phyloP scores from a whole-genome alignment of 305 asterid species.

The Ilex paraguariensis region DNA sequence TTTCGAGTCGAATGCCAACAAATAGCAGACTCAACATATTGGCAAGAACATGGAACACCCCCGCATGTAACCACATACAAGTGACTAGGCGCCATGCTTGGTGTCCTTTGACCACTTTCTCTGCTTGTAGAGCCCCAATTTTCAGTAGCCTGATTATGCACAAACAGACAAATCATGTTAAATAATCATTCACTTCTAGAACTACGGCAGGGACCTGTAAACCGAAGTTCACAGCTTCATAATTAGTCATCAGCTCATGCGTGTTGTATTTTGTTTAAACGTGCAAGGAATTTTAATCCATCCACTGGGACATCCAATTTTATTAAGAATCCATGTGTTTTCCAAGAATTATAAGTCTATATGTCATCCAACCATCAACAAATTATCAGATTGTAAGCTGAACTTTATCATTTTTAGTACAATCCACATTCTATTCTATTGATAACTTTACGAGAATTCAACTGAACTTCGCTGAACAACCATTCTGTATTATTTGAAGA shows the following conservation, averaged over 20 bases:
- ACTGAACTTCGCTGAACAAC: no score
- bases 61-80: conserved; percentile 96
- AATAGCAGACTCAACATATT: conserved; percentile 80
- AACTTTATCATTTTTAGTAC: no score
- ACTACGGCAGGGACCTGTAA: not conserved
- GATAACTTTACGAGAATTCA: no score
- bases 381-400: no score
- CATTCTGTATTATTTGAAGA: no score
- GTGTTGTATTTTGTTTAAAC: not conserved
- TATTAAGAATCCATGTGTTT: no score
- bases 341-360: no score
- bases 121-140: conserved; percentile 73
- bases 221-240: not conserved
- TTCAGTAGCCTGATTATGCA: conserved; percentile 38
- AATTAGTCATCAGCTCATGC: no score
- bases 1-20: conserved; percentile 89
- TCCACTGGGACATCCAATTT: not conserved
- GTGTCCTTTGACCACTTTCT: conserved; percentile 49
- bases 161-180: not conserved
- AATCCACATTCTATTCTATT: no score
- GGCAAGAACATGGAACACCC: conserved; percentile 74
- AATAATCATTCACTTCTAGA: not conserved
- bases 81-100: conserved; percentile 63
- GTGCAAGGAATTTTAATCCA: not conserved
- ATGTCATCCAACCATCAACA: no score